Evolutionary conservation across 176 grass and related monocot species (phyloP), one percentile per base, ranked within the genome.

Genomic region (Coix lacrymajobi): DNA sequence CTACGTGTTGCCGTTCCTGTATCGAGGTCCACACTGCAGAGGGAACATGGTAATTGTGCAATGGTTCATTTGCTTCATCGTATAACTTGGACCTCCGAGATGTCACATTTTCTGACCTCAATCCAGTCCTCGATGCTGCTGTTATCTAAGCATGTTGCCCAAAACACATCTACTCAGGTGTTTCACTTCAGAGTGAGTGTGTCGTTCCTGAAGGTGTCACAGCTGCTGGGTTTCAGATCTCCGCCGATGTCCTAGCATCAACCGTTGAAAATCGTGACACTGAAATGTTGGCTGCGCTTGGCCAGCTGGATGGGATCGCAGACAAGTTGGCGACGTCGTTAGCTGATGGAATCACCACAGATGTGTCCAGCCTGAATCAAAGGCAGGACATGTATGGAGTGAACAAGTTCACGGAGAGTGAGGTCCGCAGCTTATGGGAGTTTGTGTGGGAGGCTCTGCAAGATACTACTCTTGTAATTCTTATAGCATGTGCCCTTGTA

Each of bases 381-480:
- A 78, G 92, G 65, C 76, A 81, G 65, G 28, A 84, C 19, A 79
- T 91, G n/a, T 94, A 84, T 39, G 92, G 92, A 48, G 44, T 88
- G 57, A 94, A 94, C 81, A 91, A 82, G 69, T 94, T 94, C 22
- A 51, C 86, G 20, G 92, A 94, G 81, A 81, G 69, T 13, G 72
- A 79, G 46, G 29, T 22, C 24, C 62, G 48, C 26, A 69, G 86
- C 40, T 94, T 94, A 29, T 91, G 88, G 92, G 88, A 83, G 69
- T 94, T 94, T 84, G 71, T 94, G 31, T 84, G 58, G 86, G 92
- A 94, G 32, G 92, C 92, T 16, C 51, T 88, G 65, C 83, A 89
- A 70, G 92, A 91, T 5, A 78, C 71, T 0, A 91, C 88, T 15
- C 89, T 94, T 62, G 63, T 94, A 52, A 89, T 94, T 83, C 92